These are phyloP conservation scores for Schwanniomyces polymorphus DNA, from an alignment of 805 yeast species.

Conservation along the genomic window DNA sequence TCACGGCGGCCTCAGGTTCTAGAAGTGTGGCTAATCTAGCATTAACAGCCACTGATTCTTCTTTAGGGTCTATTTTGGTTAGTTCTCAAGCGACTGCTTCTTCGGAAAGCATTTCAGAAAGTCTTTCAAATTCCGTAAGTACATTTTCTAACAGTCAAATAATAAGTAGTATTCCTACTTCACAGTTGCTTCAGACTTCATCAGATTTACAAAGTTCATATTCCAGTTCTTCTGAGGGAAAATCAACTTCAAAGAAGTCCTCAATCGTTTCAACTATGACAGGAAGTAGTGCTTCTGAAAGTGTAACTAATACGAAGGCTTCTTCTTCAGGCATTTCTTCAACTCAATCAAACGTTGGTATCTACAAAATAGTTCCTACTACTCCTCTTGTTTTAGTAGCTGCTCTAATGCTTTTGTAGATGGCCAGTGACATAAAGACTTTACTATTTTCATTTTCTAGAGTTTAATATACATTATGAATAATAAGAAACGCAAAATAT, in stretches of 20 bases:
- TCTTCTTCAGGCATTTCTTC: neutral
- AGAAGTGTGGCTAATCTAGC: neutral
- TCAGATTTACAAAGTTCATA: neutral
- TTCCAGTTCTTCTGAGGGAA: neutral
- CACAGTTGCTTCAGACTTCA: neutral
- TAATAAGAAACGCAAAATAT: neutral
- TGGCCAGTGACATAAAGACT: neutral
- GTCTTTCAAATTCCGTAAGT: neutral
- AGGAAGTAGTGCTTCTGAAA: neutral
- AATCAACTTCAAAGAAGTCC: neutral
- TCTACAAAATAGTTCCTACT: neutral
- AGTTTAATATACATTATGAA: neutral
- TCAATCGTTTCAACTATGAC: neutral
- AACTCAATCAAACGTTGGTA: neutral
- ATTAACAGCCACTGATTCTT: neutral
- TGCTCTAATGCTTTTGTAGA: neutral
- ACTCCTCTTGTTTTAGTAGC: neutral
- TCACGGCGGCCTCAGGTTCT: neutral
- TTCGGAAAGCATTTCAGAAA: neutral
- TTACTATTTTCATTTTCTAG: too few relatives aligned
- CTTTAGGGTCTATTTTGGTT: neutral
- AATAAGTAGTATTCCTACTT: too few relatives aligned
- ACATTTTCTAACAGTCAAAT: neutral
- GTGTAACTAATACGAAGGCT: neutral
- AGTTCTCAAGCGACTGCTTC: neutral